Conservation (phyloP, 2,329 filamentous ascomycete genomes). For the Dactylonectria estremocensis region DNA sequence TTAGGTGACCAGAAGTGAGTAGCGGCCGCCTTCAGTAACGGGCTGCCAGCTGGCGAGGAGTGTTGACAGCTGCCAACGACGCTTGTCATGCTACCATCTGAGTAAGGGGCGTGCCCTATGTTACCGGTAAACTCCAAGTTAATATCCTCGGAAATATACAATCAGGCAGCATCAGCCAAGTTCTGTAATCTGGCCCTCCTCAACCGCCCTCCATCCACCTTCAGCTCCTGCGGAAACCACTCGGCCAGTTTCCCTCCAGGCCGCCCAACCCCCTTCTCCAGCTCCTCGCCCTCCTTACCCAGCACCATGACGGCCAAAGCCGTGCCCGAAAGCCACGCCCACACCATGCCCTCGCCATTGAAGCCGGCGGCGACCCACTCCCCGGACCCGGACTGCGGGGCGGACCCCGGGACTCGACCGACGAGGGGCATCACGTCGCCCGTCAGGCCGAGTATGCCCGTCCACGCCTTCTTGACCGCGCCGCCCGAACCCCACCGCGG, state of each 20-base stretch:
- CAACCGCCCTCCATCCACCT: constrained; percentile 52
- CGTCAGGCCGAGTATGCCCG: constrained; percentile 64
- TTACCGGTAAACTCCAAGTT: too few relatives aligned
- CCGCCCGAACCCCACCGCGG: constrained; percentile 53
- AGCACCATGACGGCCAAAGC: constrained; percentile 64
- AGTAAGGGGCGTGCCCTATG: too few relatives aligned
- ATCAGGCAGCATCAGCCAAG: constrained; percentile 43
- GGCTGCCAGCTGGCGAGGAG: constrained; percentile 32
- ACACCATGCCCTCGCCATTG: constrained; percentile 68
- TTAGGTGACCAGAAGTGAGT: background rate
- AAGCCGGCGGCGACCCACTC: constrained; percentile 70
- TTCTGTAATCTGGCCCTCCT: constrained; percentile 55
- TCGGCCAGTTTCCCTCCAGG: constrained; percentile 54
- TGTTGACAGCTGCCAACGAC: constrained; percentile 29
- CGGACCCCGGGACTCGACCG: constrained; percentile 57
- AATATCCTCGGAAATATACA: background rate
- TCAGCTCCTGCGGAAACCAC: constrained; percentile 59
- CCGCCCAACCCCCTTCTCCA: constrained; percentile 51
- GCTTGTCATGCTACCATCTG: background rate
- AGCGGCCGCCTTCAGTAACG: background rate
- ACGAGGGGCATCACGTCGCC: constrained; percentile 67
- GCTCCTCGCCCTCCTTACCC: constrained; percentile 53
- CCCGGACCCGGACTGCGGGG: constrained; percentile 44
- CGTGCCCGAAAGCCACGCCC: constrained; percentile 66
- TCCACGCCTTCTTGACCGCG: constrained; percentile 62